phyloP scores from a whole-genome alignment of 306 rosid species.

The Prunus campanulata region DNA sequence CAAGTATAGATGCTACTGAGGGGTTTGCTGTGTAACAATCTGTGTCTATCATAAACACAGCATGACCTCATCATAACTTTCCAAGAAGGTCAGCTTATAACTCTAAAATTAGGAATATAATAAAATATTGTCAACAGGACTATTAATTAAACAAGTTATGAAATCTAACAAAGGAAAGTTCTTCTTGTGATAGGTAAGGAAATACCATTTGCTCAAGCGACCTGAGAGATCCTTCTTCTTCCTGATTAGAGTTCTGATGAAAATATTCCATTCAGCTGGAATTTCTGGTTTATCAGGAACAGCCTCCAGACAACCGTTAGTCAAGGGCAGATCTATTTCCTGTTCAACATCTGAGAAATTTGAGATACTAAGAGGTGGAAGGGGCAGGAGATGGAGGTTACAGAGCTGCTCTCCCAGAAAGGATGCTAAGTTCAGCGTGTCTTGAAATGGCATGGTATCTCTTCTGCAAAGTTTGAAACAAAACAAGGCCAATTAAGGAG shows the following conservation, averaged over 20 bases:
- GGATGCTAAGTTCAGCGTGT: slow-evolving; percentile 63
- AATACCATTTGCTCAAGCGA: slow-evolving; percentile 77
- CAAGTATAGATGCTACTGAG: not conserved
- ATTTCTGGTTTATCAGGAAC: slow-evolving; percentile 42
- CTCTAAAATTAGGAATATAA: not conserved
- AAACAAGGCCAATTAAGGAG: slow-evolving; percentile 22
- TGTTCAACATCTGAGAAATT: slow-evolving; percentile 35
- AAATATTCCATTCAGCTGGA: slow-evolving; percentile 66
- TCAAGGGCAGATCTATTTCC: slow-evolving; percentile 27
- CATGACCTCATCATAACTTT: not conserved
- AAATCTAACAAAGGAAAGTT: not conserved
- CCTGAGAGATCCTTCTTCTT: slow-evolving; percentile 61
- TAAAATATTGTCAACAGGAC: not conserved
- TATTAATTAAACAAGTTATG: not conserved
- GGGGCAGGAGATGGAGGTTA: slow-evolving; percentile 83
- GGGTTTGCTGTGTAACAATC: not conserved
- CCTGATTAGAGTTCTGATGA: slow-evolving; percentile 54
- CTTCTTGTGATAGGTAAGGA: not conserved
- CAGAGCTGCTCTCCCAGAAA: slow-evolving; percentile 81
- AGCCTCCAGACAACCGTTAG: slow-evolving; percentile 30
- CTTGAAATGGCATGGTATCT: slow-evolving; percentile 62
- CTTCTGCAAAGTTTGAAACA: slow-evolving; percentile 55
- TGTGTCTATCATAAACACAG: not conserved
- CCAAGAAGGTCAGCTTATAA: not conserved
- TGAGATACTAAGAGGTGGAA: slow-evolving; percentile 50